Evolutionary conservation across 1,284 basidiomycete genomes (phyloP).

Genomic region (Sphagnurus paluster): DNA sequence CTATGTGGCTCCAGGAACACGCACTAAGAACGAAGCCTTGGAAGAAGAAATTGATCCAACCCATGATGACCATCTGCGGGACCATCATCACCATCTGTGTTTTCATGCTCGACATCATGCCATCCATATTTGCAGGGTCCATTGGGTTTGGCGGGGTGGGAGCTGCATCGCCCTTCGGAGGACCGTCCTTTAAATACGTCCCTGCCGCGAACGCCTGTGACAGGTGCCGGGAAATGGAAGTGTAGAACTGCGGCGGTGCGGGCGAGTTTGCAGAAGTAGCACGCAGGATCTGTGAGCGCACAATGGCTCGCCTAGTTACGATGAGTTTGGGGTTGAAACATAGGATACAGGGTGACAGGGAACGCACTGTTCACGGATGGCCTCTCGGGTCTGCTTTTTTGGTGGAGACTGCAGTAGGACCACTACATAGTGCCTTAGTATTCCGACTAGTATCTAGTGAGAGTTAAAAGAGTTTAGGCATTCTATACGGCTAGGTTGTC

Average conservation of each 20-base stretch:
- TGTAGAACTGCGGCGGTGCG: constrained; percentile 74
- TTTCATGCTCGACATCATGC: constrained; percentile 99
- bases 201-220: constrained; percentile 73
- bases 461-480: neutral
- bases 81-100: constrained; percentile 99
- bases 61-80: constrained; percentile 98
- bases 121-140: constrained; percentile 93
- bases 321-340: constrained; percentile 3
- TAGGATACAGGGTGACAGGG: neutral
- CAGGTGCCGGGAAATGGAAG: constrained; percentile 72
- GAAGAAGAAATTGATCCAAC: constrained; percentile 99
- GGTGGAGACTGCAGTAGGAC: constrained; percentile 83
- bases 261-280: constrained; percentile 80
- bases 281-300: constrained; percentile 82
- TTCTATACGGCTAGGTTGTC: neutral
- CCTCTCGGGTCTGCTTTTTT: constrained; percentile 77
- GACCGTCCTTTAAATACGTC: constrained; percentile 83
- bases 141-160: constrained; percentile 70
- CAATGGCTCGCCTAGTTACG: constrained; percentile 81
- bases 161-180: constrained; percentile 63
- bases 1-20: constrained; percentile 33
- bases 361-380: constrained; percentile 92
- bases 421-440: constrained; percentile 93
- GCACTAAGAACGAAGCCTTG: constrained; percentile 95
- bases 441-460: constrained; percentile 85